Conservation (phyloP, 2,329 filamentous ascomycete genomes). For the Elsinoe arachidis region DNA sequence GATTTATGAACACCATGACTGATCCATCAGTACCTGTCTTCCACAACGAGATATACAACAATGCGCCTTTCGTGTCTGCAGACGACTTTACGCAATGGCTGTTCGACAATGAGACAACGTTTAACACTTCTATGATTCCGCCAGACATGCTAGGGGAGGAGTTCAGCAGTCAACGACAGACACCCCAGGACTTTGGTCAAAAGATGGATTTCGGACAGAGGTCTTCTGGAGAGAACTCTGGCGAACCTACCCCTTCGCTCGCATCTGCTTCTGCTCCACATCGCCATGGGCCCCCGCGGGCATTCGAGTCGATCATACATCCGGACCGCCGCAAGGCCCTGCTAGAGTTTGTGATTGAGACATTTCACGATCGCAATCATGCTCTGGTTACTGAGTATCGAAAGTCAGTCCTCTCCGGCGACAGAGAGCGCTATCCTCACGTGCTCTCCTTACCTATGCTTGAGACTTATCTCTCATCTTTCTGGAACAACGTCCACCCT, state of each 20-base stretch:
- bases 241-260: neutral
- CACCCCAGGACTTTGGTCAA: neutral
- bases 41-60: constrained; percentile 71
- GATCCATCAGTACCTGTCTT: constrained; percentile 74
- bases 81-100: constrained; percentile 83
- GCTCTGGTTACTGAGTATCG: constrained; percentile 66
- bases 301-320: constrained; percentile 6
- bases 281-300: neutral
- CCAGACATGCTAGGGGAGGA: constrained; percentile 17
- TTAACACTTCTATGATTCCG: constrained; percentile 32
- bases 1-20: constrained; percentile 5
- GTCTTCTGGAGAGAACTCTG: constrained; percentile 9
- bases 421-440: constrained; percentile 54
- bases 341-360: constrained; percentile 68
- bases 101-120: constrained; percentile 53
- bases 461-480: constrained; percentile 86
- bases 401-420: constrained; percentile 68
- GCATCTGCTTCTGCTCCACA: neutral
- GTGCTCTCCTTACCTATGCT: constrained; percentile 84
- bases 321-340: constrained; percentile 43
- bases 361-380: constrained; percentile 74
- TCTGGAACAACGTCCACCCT: constrained; percentile 90
- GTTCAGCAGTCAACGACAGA: constrained; percentile 14
- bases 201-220: neutral
- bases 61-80: constrained; percentile 79